Evolutionary conservation across 495 filamentous ascomycete genomes (phyloP).

Genomic region (Neurospora discreta): DNA sequence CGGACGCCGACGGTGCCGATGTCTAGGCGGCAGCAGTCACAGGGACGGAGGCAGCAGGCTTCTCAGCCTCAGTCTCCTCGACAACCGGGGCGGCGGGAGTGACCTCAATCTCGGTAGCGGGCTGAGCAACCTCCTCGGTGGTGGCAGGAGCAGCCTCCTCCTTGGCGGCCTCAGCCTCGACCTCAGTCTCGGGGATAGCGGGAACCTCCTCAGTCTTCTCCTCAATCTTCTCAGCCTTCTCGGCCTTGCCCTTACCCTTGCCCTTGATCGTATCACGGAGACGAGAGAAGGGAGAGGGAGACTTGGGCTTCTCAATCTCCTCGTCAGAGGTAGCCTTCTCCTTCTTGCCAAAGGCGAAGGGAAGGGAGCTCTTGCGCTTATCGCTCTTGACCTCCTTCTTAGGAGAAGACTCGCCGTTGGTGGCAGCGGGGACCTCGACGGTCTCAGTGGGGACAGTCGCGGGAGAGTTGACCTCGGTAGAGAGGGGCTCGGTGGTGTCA

Average conservation of each 20-base stretch:
- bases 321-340: conserved; percentile 38
- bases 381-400: conserved; percentile 42
- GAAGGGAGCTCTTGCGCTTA: conserved; percentile 47
- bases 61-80: conserved; percentile 27
- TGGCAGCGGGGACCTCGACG: conserved; percentile 29
- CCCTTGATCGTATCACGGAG: conserved; percentile 42
- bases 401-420: conserved; percentile 34
- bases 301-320: conserved; percentile 40
- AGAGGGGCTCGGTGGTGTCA: conserved; percentile 45
- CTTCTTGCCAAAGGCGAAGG: conserved; percentile 45
- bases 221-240: conserved; percentile 40
- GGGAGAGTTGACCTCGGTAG: conserved; percentile 33
- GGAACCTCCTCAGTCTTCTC: conserved; percentile 30
- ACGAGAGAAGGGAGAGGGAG: conserved; percentile 45
- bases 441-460: conserved; percentile 33
- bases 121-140: conserved; percentile 32
- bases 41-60: conserved; percentile 28
- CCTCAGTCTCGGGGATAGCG: conserved; percentile 21
- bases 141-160: conserved; percentile 21
- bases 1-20: conserved; percentile 10
- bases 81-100: conserved; percentile 24
- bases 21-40: conserved; percentile 40
- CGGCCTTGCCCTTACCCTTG: conserved; percentile 31
- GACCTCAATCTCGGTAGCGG: conserved; percentile 28
- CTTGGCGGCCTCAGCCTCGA: conserved; percentile 41